These are phyloP conservation scores for Pleurotus cornucopiae DNA, from an alignment of 768 basidiomycete genomes.

Conservation along the genomic window DNA sequence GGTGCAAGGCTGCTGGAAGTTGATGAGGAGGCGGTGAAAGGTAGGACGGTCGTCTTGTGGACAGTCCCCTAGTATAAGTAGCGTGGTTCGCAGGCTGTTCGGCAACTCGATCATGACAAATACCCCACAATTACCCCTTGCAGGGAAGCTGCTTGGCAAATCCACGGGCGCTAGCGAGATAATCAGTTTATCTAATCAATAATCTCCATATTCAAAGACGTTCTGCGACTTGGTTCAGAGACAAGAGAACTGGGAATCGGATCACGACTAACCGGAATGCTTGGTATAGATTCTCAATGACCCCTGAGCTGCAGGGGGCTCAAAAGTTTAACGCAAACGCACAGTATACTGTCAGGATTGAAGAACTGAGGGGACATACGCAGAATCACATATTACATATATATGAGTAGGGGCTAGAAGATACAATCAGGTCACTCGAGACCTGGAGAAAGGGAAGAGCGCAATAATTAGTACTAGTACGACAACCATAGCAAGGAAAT, in stretches of 20 bases:
- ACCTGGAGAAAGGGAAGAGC: not conserved
- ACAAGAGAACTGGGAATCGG: no score
- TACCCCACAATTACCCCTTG: conserved; percentile 10
- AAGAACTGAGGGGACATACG: not conserved
- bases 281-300: no score
- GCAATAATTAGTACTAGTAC: conserved; percentile 7
- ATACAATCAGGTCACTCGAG: not conserved
- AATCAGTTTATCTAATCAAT: conserved; percentile 5
- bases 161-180: not conserved
- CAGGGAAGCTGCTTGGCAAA: conserved; percentile 4
- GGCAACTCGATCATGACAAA: conserved; percentile 8
- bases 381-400: not conserved
- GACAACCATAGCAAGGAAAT: conserved; percentile 4
- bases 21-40: not conserved
- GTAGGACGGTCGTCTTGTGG: not conserved
- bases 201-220: not conserved
- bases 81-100: not conserved
- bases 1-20: not conserved
- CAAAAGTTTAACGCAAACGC: not conserved
- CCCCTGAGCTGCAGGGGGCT: no score
- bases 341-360: not conserved
- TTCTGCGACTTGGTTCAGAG: no score
- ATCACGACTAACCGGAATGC: no score
- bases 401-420: conserved; percentile 1
- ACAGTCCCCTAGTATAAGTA: not conserved